A percentile compares a stretch with the other conserved stretches of the same genome.
Conservation (phyloP, 176 grass and related monocot genomes). For the Phoenix dactylifera region DNA sequence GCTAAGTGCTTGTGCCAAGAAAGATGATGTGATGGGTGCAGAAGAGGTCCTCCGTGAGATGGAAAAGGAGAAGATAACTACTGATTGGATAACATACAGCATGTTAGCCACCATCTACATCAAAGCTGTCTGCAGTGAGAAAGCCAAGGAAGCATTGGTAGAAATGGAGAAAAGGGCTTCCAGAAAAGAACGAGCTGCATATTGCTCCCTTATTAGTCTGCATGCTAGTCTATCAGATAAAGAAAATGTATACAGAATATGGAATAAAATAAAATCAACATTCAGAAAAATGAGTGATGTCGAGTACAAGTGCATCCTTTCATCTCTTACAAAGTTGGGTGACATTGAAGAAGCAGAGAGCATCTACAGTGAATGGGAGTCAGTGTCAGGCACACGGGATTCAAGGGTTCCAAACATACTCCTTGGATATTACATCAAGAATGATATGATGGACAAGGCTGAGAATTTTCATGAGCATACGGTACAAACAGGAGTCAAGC, state of each 20-base stretch:
- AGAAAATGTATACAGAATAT: slow-evolving; percentile 60
- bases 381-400: slow-evolving; percentile 38
- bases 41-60: slow-evolving; percentile 51
- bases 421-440: slow-evolving; percentile 65
- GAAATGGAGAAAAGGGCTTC: slow-evolving; percentile 71
- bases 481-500: slow-evolving; percentile 39
- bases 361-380: slow-evolving; percentile 51
- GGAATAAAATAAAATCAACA: slow-evolving; percentile 42
- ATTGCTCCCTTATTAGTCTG: slow-evolving; percentile 60
- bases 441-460: slow-evolving; percentile 37
- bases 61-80: slow-evolving; percentile 30
- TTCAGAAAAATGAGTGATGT: slow-evolving; percentile 62
- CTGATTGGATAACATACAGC: slow-evolving; percentile 82
- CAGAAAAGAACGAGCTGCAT: slow-evolving; percentile 37
- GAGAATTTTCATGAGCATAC: slow-evolving; percentile 35
- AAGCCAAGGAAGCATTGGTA: slow-evolving; percentile 38
- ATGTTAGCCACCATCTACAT: slow-evolving; percentile 62
- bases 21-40: slow-evolving; percentile 32
- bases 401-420: slow-evolving; percentile 56
- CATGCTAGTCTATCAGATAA: slow-evolving; percentile 49
- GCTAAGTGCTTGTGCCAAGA: slow-evolving; percentile 61
- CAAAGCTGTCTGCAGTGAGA: slow-evolving; percentile 33
- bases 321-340: slow-evolving; percentile 51
- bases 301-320: slow-evolving; percentile 75
- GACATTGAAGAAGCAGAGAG: slow-evolving; percentile 43